Base-by-base conservation (phyloP, 805 yeast species). In the Groenewaldozyma tartarivorans region DNA sequence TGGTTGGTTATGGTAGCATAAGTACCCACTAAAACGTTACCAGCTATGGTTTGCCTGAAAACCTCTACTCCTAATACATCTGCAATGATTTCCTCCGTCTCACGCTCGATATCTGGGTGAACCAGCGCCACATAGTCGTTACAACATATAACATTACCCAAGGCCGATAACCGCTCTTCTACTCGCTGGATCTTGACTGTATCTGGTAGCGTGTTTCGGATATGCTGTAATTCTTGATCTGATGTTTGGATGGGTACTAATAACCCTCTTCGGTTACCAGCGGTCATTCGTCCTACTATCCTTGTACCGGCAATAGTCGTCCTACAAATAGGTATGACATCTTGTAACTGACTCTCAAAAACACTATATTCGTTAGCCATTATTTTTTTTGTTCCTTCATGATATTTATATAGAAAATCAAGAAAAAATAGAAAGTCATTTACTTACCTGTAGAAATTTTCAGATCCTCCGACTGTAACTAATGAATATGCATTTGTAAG, bases 41-140 rank as follows among this genome's bases (percentile, higher is more conserved):
- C 96, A 11, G 98, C 96, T 54, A 92, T 88, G 36, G 99, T 92
- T 67, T 92, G 98, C 69, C 97, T 81, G 75, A 92, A 92, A 35
- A 92, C 99, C 67, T 92, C 99, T 40, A 92, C 99, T 46, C 98
- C 99, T 44, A 92, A 73, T 13, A 88, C 96, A 64, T 92, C 99
- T 35, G 97, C 95, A 60, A 92, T 92, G 54, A 92, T 70, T 69
- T 92, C 99, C 68, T 92, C 99, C 40, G 98, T 92, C 67, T 92
- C 99, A 62, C 98, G 81, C 71, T 92, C 99, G 51, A 92, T 86
- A 68, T 92, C 99, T 39, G 99, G 99, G 65, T 92, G 99, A 41
- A 92, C 98, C 50, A 92, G 74, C 3, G 99, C 99, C 54, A 94
- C 99, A 61, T 92, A 92, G 64, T 92, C 99, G 65, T 92, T 92